Evolutionary conservation across 1,139 yeast species (phyloP), one percentile per base, ranked within the genome.

Genomic region (Diutina catenulata): DNA sequence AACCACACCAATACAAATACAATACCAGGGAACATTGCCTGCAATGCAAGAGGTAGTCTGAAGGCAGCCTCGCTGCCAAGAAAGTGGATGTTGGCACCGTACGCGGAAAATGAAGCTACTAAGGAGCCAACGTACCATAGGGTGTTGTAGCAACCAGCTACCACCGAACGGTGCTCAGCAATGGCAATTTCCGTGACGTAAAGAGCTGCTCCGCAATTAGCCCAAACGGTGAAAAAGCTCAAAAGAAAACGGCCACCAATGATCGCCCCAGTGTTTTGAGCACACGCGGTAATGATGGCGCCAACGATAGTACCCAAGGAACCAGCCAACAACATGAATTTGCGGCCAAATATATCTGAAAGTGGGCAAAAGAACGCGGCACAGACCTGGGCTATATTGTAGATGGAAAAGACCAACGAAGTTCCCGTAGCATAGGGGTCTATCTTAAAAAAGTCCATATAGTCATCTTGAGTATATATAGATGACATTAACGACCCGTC

Each of bases 391-490:
- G 51, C 56, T 31, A 50, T 47, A 5, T 49, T 44, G 35, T 43
- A 51, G 33, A 51, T 51, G 5, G 49, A 43, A 36, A 51, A 47
- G 15, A 51, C 48, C 20, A 53, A 40, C 39, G 50, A 52, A 11
- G 55, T 49, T 2, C 49, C 51, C 14, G 42, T 43, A 14, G 55
- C 47, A 26, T 46, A 33, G 40, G 37, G 19, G 38, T 41, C 43
- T 2, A 42, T 39, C 22, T 43, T 40, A 45, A 51, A 52, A 16
- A 41, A 39, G 5, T 36, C 41, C 13, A 49, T 40, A 33, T 46
- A 51, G 36, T 45, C 48, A 3, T 45, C 46, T 19, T 46, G 41
- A 20, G 53, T 45, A 36, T 49, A 47, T 19, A 49, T 42, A 22
- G 49, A 49, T 20, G 37, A 32, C 42, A 41, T 41, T 15, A 51